phyloP scores from a whole-genome alignment of 805 yeast species.

The Starmera pachycereana region DNA sequence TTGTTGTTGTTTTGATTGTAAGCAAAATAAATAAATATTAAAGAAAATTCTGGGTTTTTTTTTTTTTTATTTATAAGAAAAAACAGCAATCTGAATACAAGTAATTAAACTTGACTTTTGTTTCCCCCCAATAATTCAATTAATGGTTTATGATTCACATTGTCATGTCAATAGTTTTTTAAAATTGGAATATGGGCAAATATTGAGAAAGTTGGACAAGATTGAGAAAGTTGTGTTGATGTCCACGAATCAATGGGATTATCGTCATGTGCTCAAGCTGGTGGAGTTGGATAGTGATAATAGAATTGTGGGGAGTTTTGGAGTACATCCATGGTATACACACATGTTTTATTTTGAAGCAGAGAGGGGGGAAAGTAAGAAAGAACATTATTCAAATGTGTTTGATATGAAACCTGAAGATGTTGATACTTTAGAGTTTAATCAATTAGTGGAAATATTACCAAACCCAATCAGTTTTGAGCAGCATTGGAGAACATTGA shows the following conservation, averaged over 20 bases:
- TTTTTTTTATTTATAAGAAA: too few relatives aligned
- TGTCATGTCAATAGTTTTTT: constrained; percentile 17
- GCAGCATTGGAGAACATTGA: constrained; percentile 17
- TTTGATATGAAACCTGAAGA: constrained; percentile 24
- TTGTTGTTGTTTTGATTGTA: not conserved
- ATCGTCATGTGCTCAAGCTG: constrained; percentile 16
- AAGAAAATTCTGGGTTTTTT: not conserved
- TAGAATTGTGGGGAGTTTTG: constrained; percentile 38
- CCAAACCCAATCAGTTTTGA: constrained; percentile 52
- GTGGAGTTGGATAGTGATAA: constrained; percentile 8
- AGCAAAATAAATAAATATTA: too few relatives aligned
- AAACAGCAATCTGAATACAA: too few relatives aligned
- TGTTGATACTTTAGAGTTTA: constrained; percentile 2
- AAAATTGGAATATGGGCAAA: constrained; percentile 6
- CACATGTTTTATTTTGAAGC: constrained; percentile 40
- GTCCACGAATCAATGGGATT: constrained; percentile 37
- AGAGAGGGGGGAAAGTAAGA: constrained; percentile 20
- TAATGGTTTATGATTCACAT: constrained; percentile 24
- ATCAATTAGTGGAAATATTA: constrained; percentile 30
- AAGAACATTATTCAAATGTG: constrained; percentile 46
- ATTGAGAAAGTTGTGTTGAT: constrained; percentile 21
- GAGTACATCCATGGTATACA: constrained; percentile 89
- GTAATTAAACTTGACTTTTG: too few relatives aligned
- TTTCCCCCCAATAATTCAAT: too few relatives aligned
- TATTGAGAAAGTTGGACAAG: not conserved